A percentile compares a stretch with the other conserved stretches of the same genome.
Conservation (phyloP, 1,284 basidiomycete species). For the Puccinia brachypodii region DNA sequence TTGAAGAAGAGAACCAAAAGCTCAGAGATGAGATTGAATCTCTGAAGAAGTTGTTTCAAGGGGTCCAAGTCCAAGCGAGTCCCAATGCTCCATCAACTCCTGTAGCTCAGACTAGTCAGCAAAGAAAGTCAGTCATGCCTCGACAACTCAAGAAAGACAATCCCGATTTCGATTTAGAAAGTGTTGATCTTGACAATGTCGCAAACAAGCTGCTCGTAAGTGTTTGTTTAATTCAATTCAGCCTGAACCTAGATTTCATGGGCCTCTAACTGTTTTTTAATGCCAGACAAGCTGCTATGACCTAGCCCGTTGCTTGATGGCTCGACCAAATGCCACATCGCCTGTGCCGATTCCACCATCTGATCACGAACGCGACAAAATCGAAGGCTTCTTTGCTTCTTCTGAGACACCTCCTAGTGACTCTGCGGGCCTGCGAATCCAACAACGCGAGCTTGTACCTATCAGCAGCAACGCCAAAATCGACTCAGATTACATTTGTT, state of each 20-base stretch:
- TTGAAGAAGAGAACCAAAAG: conserved; percentile 4
- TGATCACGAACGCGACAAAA: background rate
- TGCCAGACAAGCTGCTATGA: conserved; percentile 28
- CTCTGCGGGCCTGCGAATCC: conserved; percentile 1
- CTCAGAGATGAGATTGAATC: background rate
- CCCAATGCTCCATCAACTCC: background rate
- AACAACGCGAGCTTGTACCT: background rate
- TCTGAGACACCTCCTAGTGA: background rate
- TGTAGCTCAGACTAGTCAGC: background rate
- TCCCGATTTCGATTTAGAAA: conserved; percentile 11
- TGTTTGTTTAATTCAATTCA: background rate
- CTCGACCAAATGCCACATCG: conserved; percentile 3
- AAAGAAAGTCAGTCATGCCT: background rate
- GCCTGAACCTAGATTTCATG: background rate
- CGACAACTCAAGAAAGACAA: background rate
- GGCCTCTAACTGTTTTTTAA: background rate
- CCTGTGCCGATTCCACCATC: conserved; percentile 27
- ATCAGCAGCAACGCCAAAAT: conserved; percentile 26
- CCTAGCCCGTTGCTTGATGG: conserved; percentile 26
- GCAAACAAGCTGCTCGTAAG: conserved; percentile 1
- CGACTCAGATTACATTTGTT: conserved; percentile 33
- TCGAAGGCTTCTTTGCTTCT: conserved; percentile 16
- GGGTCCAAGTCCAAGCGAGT: background rate
- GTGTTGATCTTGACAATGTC: background rate
- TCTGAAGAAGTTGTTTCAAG: background rate